Evolutionary conservation across 1,284 basidiomycete genomes (phyloP).

Genomic region (Pascua sp.): DNA sequence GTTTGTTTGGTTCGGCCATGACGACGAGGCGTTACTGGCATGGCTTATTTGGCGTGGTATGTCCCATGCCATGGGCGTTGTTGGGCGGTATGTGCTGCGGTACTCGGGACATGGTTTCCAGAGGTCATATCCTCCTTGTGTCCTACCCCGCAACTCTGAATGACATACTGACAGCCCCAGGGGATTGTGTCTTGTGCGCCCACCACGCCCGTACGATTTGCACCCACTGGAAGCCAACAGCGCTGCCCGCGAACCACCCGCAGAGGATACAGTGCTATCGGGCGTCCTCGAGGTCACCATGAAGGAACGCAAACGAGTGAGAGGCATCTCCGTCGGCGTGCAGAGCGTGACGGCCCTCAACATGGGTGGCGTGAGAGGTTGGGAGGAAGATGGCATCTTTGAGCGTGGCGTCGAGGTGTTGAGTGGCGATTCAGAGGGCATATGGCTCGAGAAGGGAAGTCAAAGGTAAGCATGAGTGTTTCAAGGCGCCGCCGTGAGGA

Average conservation of each 20-base stretch:
- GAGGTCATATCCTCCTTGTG: too few relatives aligned
- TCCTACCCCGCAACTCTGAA: not conserved
- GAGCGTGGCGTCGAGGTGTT: slow-evolving; percentile 41
- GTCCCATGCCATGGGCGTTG: not conserved
- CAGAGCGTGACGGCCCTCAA: slow-evolving; percentile 36
- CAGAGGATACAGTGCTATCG: slow-evolving; percentile 43
- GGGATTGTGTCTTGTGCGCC: slow-evolving; percentile 38
- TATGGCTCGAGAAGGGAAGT: slow-evolving; percentile 42
- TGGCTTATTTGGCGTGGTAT: too few relatives aligned
- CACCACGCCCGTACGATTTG: slow-evolving; percentile 30
- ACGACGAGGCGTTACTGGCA: too few relatives aligned
- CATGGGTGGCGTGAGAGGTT: slow-evolving; percentile 32
- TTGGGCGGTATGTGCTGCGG: not conserved
- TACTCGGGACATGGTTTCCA: too few relatives aligned
- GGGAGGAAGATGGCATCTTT: slow-evolving; percentile 47
- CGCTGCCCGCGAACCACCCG: slow-evolving; percentile 30
- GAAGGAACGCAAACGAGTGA: slow-evolving; percentile 40
- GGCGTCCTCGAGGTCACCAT: slow-evolving; percentile 45
- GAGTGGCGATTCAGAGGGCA: slow-evolving; percentile 33
- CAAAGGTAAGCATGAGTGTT: slow-evolving; percentile 26
- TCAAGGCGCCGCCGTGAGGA: too few relatives aligned
- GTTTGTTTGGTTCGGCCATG: too few relatives aligned
- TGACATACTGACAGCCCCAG: slow-evolving; percentile 19
- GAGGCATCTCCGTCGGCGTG: slow-evolving; percentile 43
- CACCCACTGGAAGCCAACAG: slow-evolving; percentile 32